Evolutionary conservation across 176 grass and related monocot genomes (phyloP).

Genomic region (Avena insularis): DNA sequence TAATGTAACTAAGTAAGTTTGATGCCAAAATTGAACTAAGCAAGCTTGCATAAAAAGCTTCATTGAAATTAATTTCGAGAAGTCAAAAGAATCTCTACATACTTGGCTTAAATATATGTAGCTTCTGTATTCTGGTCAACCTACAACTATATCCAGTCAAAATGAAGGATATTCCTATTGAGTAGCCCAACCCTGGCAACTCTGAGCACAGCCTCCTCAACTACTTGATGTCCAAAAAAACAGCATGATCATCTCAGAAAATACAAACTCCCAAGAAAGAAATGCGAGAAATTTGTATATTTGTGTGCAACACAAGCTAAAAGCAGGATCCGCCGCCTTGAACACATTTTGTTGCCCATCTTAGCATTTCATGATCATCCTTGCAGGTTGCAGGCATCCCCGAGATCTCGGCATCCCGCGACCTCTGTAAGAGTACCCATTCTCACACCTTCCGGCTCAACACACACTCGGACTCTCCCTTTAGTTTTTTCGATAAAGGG

Average conservation of each 20-base stretch:
- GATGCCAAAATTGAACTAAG: background rate
- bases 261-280: slow-evolving; percentile 1
- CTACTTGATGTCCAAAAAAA: slow-evolving; percentile 10
- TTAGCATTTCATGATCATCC: background rate
- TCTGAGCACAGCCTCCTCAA: slow-evolving; percentile 26
- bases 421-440: background rate
- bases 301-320: background rate
- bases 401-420: background rate
- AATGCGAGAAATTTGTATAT: background rate
- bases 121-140: background rate
- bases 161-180: background rate
- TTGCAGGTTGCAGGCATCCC: background rate
- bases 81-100: background rate
- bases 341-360: background rate
- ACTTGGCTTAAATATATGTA: background rate
- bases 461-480: background rate
- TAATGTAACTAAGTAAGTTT: slow-evolving; percentile 9
- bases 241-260: background rate
- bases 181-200: background rate
- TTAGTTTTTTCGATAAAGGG: too few species aligned
- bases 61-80: slow-evolving; percentile 2
- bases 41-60: background rate
- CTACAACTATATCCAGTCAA: background rate
- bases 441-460: background rate
- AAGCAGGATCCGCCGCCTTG: background rate